Evolutionary conservation across 1,139 yeast genomes (phyloP), one percentile per base, ranked within the genome.

Genomic region (Meyerozyma guilliermondii): DNA sequence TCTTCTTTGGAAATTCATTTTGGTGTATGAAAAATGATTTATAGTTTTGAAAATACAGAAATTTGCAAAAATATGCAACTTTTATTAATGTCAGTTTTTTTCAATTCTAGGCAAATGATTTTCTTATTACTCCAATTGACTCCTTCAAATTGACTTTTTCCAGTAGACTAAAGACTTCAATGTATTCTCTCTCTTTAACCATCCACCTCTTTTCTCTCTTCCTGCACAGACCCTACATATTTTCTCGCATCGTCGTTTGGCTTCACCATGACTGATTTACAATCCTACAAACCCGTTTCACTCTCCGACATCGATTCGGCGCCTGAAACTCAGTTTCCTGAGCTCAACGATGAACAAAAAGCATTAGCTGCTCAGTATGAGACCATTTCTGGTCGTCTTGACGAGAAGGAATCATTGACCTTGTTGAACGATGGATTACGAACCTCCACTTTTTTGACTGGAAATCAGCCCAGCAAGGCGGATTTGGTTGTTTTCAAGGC

Each of bases 281-380:
- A 29, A 29, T 29, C 33, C 33, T 29, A 29, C 33, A 13, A 29
- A 6, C 16, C 33, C 10, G 18, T 76, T 35, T 60, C 74, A 27
- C 58, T 77, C 41, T 59, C 63, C 17, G 68, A 66, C 28, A 56
- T 67, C 40, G 54, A 56, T 46, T 43, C 44, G 23, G 60, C 57
- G 41, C 61, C 60, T 28, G 59, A 62, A 13, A 45, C 63, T 11
- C 46, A 55, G 38, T 69, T 71, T 46, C 64, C 72, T 8, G 60
- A 60, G 43, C 66, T 76, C 47, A 54, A 68, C 38, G 58, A 61
- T 41, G 82, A 78, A 53, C 75, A 76, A 66, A 71, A 74, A 53
- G 96, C 96, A n/a, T 74, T 84, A 52, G 75, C 79, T 50, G 76
- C 87, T 35, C 97, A 91, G 68, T 87, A 92, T 83, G 74, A 75